phyloP scores from a whole-genome alignment of 1,284 basidiomycete species.

The Salmacisia buchloeana region DNA sequence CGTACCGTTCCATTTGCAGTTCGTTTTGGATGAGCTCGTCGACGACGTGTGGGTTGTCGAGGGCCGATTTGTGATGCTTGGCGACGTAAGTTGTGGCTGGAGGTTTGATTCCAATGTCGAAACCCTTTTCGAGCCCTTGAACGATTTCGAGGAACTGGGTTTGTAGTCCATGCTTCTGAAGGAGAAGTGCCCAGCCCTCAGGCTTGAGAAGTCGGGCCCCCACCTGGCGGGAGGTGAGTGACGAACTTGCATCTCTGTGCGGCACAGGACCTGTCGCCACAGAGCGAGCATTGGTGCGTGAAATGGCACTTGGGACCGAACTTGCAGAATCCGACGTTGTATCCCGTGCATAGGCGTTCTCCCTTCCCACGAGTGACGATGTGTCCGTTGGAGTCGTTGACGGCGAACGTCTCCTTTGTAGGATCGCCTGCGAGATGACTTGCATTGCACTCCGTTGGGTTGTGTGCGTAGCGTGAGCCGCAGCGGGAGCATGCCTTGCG shows the following conservation, averaged over 20 bases:
- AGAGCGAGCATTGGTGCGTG: background rate
- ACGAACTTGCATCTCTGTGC: background rate
- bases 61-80: background rate
- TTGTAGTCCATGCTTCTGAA: background rate
- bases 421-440: background rate
- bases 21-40: background rate
- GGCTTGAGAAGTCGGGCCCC: background rate
- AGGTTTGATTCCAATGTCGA: background rate
- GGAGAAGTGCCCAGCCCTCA: background rate
- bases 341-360: background rate
- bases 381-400: background rate
- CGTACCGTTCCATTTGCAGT: background rate
- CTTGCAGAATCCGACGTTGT: background rate
- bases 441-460: background rate
- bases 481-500: background rate
- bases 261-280: background rate
- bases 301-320: background rate
- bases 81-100: background rate
- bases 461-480: background rate
- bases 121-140: background rate
- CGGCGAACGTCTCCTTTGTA: background rate
- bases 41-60: background rate
- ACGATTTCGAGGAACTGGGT: background rate
- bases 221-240: background rate
- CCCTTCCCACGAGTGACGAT: background rate